These are phyloP conservation scores for Kwoniella shandongensis DNA, from an alignment of 768 basidiomycete species.

Conservation along the genomic window DNA sequence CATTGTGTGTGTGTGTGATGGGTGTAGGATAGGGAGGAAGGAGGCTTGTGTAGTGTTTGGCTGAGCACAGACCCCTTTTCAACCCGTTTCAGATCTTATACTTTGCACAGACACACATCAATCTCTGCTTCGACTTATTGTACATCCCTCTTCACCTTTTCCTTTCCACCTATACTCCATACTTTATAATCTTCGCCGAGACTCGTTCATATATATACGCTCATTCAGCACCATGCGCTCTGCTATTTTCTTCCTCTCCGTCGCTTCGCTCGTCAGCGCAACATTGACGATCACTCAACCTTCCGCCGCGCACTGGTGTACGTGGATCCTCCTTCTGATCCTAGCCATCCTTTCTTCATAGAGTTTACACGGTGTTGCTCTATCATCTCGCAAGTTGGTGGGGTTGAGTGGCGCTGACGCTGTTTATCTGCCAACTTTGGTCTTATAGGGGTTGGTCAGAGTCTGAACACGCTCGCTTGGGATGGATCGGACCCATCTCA, in stretches of 20 bases:
- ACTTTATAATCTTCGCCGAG: too few species aligned
- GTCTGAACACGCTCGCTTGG: slow-evolving; percentile 47
- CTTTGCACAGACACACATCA: too few species aligned
- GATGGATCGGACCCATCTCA: slow-evolving; percentile 28
- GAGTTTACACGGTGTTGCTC: background rate
- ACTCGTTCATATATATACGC: slow-evolving; percentile 1
- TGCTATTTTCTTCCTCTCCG: slow-evolving; percentile 4
- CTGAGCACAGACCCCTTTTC: too few species aligned
- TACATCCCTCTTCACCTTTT: too few species aligned
- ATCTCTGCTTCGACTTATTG: too few species aligned
- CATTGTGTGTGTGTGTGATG: too few species aligned
- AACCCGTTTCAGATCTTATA: too few species aligned
- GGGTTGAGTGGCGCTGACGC: background rate
- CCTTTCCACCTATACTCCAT: background rate
- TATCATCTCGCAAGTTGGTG: background rate
- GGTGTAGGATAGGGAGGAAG: too few species aligned
- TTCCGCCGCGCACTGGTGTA: slow-evolving; percentile 35
- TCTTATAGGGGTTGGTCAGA: slow-evolving; percentile 38
- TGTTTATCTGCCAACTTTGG: background rate
- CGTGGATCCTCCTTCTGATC: slow-evolving; percentile 13
- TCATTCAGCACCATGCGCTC: slow-evolving; percentile 4
- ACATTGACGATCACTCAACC: slow-evolving; percentile 28
- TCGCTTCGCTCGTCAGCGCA: slow-evolving; percentile 10
- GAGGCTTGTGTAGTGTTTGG: background rate
- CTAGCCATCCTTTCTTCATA: background rate